Conservation (phyloP, 129 eudicot species). For the Centaurea solstitialis region DNA sequence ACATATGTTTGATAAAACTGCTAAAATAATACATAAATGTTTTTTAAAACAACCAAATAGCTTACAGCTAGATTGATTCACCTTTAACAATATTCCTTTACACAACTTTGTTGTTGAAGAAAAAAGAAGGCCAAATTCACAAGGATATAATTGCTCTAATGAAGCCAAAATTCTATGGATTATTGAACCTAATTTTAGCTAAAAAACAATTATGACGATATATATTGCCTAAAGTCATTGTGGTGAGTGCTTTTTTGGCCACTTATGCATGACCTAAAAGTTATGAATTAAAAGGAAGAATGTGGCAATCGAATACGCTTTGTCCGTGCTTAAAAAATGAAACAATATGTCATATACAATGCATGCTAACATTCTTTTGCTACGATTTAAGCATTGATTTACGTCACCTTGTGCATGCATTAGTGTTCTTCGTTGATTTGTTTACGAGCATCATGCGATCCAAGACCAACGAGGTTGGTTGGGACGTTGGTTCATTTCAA, state of each 20-base stretch:
- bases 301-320: not conserved
- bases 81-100: not conserved
- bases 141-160: not conserved
- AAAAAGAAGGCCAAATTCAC: too few species aligned
- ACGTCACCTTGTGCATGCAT: not conserved
- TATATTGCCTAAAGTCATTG: not conserved
- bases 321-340: not conserved
- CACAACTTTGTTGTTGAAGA: not conserved
- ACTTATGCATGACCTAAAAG: not conserved
- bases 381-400: not conserved
- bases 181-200: not conserved
- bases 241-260: not conserved
- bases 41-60: not conserved
- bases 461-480: not conserved
- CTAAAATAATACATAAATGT: not conserved
- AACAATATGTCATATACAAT: too few species aligned
- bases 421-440: not conserved
- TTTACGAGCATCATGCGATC: not conserved
- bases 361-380: not conserved
- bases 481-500: not conserved
- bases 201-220: not conserved
- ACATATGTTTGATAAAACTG: not conserved
- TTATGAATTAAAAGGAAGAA: not conserved
- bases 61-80: not conserved
- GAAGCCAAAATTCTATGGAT: not conserved